These are phyloP conservation scores for Pistacia atlantica DNA, from an alignment of 345 rosid species.

Conservation along the genomic window DNA sequence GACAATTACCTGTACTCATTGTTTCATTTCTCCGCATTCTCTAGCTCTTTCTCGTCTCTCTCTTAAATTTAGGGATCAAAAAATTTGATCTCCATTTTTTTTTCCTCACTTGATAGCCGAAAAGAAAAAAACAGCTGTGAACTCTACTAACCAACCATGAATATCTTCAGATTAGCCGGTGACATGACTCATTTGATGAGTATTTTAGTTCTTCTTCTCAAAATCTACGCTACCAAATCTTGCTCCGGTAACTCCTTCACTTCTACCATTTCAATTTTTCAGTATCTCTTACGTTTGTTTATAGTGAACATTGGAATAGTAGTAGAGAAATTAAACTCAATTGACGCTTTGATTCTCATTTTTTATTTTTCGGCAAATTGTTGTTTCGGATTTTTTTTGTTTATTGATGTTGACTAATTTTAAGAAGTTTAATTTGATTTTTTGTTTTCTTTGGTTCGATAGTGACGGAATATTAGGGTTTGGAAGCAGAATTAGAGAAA, in stretches of 20 bases:
- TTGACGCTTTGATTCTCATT: not conserved
- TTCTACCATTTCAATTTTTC: not conserved
- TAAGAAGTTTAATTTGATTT: not conserved
- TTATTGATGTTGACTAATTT: not conserved
- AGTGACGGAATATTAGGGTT: not conserved
- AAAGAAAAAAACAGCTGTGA: not conserved
- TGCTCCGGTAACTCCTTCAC: constrained; percentile 64
- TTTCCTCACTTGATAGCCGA: not conserved
- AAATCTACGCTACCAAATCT: constrained; percentile 93
- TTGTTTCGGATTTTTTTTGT: not conserved
- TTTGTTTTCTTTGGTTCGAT: not conserved
- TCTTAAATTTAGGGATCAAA: constrained; percentile 17
- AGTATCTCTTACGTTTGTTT: not conserved
- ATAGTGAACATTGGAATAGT: constrained; percentile 3
- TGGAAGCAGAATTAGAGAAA: not conserved
- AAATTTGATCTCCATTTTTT: constrained; percentile 17
- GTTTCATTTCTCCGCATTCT: not conserved
- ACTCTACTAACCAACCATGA: constrained; percentile 46
- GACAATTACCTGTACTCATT: not conserved
- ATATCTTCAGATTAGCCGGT: constrained; percentile 90
- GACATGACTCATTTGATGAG: constrained; percentile 95
- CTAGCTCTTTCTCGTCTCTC: not conserved
- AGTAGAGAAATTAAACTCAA: not conserved
- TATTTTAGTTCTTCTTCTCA: constrained; percentile 88
- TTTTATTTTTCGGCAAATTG: not conserved